Percentiles rank a stretch among this genome's conserved stretches.
phyloP scores from a whole-genome alignment of 768 basidiomycete species.

The Suillus luteus region DNA sequence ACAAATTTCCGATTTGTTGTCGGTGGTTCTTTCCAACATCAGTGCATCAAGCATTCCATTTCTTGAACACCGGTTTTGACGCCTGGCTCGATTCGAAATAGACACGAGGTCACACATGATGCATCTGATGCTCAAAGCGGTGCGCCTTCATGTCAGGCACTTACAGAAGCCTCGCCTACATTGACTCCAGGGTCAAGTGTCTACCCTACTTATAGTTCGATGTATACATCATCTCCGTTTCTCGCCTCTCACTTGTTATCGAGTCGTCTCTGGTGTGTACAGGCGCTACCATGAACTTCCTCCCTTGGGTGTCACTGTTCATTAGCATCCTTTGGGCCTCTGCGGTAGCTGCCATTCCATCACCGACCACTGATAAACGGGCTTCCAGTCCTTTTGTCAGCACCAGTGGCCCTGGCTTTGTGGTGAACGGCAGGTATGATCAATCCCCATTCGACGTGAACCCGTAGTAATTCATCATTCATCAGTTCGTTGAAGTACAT shows the following conservation, averaged over 20 bases:
- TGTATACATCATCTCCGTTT: not conserved
- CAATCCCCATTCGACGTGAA: not conserved
- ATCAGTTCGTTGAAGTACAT: slow-evolving; percentile 43
- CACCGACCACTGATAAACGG: slow-evolving; percentile 35
- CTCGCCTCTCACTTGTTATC: slow-evolving; percentile 6
- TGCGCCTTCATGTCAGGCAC: slow-evolving; percentile 18
- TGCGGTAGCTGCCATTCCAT: slow-evolving; percentile 32
- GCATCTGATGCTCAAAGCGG: slow-evolving; percentile 11
- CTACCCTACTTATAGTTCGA: slow-evolving; percentile 22
- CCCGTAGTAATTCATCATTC: slow-evolving; percentile 31
- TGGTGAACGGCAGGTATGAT: slow-evolving; percentile 54
- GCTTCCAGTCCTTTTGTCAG: slow-evolving; percentile 45
- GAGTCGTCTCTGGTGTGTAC: slow-evolving; percentile 9
- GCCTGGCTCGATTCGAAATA: slow-evolving; percentile 6
- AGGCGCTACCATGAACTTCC: slow-evolving; percentile 37
- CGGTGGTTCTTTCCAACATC: not conserved
- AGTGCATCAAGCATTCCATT: not conserved
- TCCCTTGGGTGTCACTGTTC: slow-evolving; percentile 31
- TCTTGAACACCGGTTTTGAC: slow-evolving; percentile 5
- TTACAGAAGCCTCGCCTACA: slow-evolving; percentile 10
- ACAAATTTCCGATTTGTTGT: not conserved
- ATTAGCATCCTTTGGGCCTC: slow-evolving; percentile 34
- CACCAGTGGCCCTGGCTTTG: slow-evolving; percentile 46
- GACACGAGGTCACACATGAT: slow-evolving; percentile 4
- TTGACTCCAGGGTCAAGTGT: not conserved